These are phyloP conservation scores for Thymus mandschuricus DNA, from an alignment of 257 asterid genomes.

Conservation along the genomic window DNA sequence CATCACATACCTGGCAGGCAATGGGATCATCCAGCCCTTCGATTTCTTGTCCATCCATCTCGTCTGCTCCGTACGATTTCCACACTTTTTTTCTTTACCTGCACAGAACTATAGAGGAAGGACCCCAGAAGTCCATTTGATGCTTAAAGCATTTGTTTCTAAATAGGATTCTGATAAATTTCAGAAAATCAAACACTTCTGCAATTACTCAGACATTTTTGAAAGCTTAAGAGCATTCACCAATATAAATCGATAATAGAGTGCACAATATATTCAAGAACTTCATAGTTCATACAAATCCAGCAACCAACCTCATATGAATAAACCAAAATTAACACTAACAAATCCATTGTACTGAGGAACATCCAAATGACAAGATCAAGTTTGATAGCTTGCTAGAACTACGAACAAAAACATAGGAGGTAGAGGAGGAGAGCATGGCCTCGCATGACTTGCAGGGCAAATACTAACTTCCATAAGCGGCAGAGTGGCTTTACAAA, in stretches of 20 bases:
- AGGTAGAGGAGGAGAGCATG: conserved; percentile 13
- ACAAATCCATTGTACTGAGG: conserved; percentile 16
- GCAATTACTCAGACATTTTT: background rate
- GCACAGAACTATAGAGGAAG: conserved; percentile 5
- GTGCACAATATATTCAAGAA: background rate
- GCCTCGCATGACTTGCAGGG: conserved; percentile 6
- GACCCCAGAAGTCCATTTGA: too few relatives aligned
- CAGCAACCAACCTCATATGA: conserved; percentile 14
- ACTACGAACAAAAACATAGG: background rate
- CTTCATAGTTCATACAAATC: background rate
- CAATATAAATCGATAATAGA: background rate
- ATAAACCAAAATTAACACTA: background rate
- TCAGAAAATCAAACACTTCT: background rate
- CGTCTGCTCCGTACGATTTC: background rate
- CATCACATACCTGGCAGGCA: conserved; percentile 14
- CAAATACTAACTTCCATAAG: conserved; percentile 4
- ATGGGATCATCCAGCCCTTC: conserved; percentile 9
- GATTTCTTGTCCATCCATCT: background rate
- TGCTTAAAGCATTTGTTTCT: background rate
- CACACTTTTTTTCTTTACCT: background rate
- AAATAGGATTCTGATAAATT: background rate
- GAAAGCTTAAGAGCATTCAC: conserved; percentile 6
- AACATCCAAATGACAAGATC: background rate
- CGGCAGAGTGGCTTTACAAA: conserved; percentile 49
- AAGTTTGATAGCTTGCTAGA: background rate